Evolutionary conservation across 768 basidiomycete genomes (phyloP).

Genomic region (Boletellus ananas): DNA sequence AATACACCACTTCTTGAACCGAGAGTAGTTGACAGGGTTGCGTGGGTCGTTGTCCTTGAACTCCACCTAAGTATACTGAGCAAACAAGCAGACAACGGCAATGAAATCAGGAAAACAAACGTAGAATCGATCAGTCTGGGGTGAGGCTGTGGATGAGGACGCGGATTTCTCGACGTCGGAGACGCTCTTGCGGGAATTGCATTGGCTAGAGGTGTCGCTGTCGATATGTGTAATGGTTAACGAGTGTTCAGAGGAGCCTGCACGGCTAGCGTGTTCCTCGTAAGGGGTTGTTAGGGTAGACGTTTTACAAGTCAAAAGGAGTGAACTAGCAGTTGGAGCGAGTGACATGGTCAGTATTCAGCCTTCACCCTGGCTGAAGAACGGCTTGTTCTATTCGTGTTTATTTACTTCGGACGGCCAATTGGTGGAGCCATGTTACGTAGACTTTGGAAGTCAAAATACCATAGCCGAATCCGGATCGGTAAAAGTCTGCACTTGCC

Average conservation of each 20-base stretch:
- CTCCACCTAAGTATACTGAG: slow-evolving; percentile 29
- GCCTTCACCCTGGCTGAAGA: not conserved
- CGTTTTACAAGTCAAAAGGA: slow-evolving; percentile 15
- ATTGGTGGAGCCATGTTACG: slow-evolving; percentile 19
- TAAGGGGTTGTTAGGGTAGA: slow-evolving; percentile 11
- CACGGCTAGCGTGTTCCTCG: slow-evolving; percentile 8
- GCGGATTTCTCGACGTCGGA: slow-evolving; percentile 10
- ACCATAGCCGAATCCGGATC: not conserved
- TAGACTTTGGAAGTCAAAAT: not conserved
- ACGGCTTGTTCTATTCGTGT: not conserved
- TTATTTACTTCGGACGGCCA: not conserved
- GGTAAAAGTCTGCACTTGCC: not conserved
- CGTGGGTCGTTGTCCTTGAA: slow-evolving; percentile 35
- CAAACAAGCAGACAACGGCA: not conserved
- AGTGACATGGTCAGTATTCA: not conserved
- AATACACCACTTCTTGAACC: slow-evolving; percentile 38
- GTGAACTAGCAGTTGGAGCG: slow-evolving; percentile 10
- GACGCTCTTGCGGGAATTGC: not conserved
- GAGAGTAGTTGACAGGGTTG: slow-evolving; percentile 37
- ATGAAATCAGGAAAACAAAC: slow-evolving; percentile 7
- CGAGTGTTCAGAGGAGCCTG: slow-evolving; percentile 11
- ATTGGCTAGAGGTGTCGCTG: slow-evolving; percentile 1
- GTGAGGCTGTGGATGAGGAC: slow-evolving; percentile 2
- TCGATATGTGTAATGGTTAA: slow-evolving; percentile 12
- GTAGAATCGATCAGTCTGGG: slow-evolving; percentile 3